Base-by-base conservation (phyloP, 2,329 filamentous ascomycete genomes). In the Aspergillus amoenus region DNA sequence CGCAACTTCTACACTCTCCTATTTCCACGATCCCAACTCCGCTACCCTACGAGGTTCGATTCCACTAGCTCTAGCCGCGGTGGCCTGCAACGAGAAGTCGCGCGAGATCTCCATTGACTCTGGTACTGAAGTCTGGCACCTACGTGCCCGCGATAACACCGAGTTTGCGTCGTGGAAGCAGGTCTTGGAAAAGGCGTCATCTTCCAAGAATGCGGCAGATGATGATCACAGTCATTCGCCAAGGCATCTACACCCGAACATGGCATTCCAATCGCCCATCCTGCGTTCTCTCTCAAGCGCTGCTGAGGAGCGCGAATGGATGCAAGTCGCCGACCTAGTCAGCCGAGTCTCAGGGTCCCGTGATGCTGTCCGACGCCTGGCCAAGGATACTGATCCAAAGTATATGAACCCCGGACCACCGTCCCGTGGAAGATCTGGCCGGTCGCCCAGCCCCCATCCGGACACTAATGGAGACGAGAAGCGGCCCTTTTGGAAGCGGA, bases 101-200 rank as follows among this genome's bases (percentile, higher is more conserved):
- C 85, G 92, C 62, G 93, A 97, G 73, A 96, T 99, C 52, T 96
- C 89, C 42, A 94, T 99, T 56, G 94, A 99, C 72, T 97, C 94
- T 0, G 94, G 94, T 1, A 93, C 94, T 2, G 94, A 99, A 74
- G 87, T 99, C 24, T 99, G 94, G 94, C 94, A 97, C 76, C 80
- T 99, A 30, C 88, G 88, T 67, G 91, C 94, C 3, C 85, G 84
- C 49, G 96, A 90, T 65, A 84, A 86, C 49, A 89, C 88, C 62
- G 93, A 97, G 61, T 99, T 97, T 70, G 82, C 85, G 46, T 88
- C 89, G 17, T 99, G 94, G 94, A 91, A 88, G 47, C 82, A 84
- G 46, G 93, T 93, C 0, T 78, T 99, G 50, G 92, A 97, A 73
- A 88, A 84, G 62, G 93, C 93, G 4, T 91, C 91, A 3, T 90